Base-by-base conservation (phyloP, 768 basidiomycete species). In the Mycena haematopus region DNA sequence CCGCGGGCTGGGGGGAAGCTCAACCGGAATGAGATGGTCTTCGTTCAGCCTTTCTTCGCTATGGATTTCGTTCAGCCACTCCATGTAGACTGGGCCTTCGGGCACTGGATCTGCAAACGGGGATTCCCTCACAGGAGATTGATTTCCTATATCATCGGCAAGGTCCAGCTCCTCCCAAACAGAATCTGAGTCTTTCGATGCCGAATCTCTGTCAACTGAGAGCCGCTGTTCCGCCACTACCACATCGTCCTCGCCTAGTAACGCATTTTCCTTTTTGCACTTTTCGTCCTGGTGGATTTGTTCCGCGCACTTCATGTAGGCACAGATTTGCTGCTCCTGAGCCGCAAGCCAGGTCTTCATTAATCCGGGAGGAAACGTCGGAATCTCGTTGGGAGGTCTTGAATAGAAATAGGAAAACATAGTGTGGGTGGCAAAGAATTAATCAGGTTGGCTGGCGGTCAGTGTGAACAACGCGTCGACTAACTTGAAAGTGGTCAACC, bases 271-370 rank as follows among this genome's bases (percentile, higher is more conserved):
- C 42, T 42, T 59, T 36, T 9, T 52, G 35, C 31, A 2, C 40
- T 36, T 56, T 33, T 56, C 56, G 9, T 22, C 31, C 24, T 21
- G 21, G 24, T 56, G 56, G 22, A 56, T 56, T 14, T 47, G 21
- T 44, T 56, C 45, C 45, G 47, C 15, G 11, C 44, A 29, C 45
- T 9, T 22, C 42, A 36, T 45, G 33, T 56, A 56, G 2, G 17
- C 31, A 15, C 13, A 27, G 40, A 56, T 35, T 46, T 56, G 29
- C 42, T 19, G 49, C 19, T 52, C 50, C 22, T 62, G 49, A 27
- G 55, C 40, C 7, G 49, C 54, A 9, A 51, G 13, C 1, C 38
- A 22, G 24, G 21, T 5, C 22, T 50, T 45, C 40, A 44, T 56
- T 6, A 56, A 45, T n/a, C 29, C 6, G 22, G 33, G 22, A 13